Evolutionary conservation across 495 filamentous ascomycete species (phyloP).

Genomic region (Daldinia decipiens): DNA sequence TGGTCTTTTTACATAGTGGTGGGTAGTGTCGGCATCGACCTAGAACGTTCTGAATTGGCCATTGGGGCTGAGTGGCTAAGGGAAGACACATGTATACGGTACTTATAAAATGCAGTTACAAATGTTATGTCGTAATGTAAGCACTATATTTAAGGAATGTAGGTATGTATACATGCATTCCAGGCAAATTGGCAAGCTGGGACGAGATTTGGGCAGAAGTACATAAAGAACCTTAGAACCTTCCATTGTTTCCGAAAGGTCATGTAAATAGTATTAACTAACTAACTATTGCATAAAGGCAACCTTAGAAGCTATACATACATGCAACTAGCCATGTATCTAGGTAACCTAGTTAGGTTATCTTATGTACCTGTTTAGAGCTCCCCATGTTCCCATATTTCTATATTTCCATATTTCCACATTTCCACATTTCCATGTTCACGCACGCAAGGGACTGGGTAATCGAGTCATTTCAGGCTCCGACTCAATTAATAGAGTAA

Average conservation of each 20-base stretch:
- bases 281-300: neutral
- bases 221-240: slow-evolving; percentile 1
- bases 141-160: neutral
- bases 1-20: slow-evolving; percentile 6
- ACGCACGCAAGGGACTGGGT: neutral
- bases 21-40: slow-evolving; percentile 30
- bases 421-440: too few relatives aligned
- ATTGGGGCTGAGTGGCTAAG: slow-evolving; percentile 17
- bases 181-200: too few relatives aligned
- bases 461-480: neutral
- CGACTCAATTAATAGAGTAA: neutral
- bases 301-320: neutral
- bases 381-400: neutral
- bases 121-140: neutral
- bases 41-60: slow-evolving; percentile 34
- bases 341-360: neutral
- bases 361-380: too few relatives aligned
- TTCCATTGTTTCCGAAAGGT: neutral
- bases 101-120: neutral
- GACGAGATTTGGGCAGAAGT: neutral
- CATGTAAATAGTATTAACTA: too few relatives aligned
- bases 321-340: neutral
- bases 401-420: too few relatives aligned
- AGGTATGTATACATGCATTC: neutral
- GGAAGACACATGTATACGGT: slow-evolving; percentile 2